Conservation (phyloP, 2,329 filamentous ascomycete genomes). For the Orbilia oligospora region DNA sequence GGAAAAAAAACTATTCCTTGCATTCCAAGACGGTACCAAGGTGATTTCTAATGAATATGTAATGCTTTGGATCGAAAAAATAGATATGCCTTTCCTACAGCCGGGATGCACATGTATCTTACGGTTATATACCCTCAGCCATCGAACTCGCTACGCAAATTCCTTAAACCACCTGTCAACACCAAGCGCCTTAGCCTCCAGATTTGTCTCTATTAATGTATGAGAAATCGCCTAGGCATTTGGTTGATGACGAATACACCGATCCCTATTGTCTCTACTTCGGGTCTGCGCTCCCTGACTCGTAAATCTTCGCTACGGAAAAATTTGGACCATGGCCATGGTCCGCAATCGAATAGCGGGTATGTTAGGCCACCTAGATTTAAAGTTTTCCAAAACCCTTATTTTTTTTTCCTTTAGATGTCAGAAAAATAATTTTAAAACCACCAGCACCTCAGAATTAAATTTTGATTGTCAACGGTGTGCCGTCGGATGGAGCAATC, state of each 20-base stretch:
- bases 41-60: slow-evolving; percentile 17
- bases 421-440: slow-evolving; percentile 6
- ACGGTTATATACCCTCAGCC: slow-evolving; percentile 24
- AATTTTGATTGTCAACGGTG: slow-evolving; percentile 5
- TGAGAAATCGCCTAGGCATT: slow-evolving; percentile 25
- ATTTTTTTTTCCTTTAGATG: background rate
- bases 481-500: background rate
- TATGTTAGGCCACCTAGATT: slow-evolving; percentile 7
- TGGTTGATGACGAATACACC: slow-evolving; percentile 23
- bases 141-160: slow-evolving; percentile 7
- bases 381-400: slow-evolving; percentile 3
- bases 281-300: slow-evolving; percentile 22
- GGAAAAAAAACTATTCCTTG: background rate
- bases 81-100: slow-evolving; percentile 1
- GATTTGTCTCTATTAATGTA: slow-evolving; percentile 13
- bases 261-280: slow-evolving; percentile 24
- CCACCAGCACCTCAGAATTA: slow-evolving; percentile 38
- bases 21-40: background rate
- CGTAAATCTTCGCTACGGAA: slow-evolving; percentile 11
- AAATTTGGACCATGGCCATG: background rate
- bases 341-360: background rate
- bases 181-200: slow-evolving; percentile 24
- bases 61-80: slow-evolving; percentile 8
- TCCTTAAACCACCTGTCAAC: slow-evolving; percentile 21
- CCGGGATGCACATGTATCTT: slow-evolving; percentile 29